Evolutionary conservation across 805 yeast species (phyloP).

Genomic region (Grigorovia transvaalensis): DNA sequence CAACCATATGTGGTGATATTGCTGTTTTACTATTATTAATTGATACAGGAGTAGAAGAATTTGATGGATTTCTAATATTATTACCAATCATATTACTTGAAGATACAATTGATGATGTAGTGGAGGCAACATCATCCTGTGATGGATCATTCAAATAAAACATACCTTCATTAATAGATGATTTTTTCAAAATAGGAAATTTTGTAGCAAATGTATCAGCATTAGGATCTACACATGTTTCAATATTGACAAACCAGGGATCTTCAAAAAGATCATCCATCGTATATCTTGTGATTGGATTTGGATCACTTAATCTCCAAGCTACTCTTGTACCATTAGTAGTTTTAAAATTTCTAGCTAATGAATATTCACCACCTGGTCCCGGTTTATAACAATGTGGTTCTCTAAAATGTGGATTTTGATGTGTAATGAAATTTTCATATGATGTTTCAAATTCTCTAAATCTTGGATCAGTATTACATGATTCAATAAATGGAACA

Average conservation of each 20-base stretch:
- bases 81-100: not conserved
- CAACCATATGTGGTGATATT: not conserved
- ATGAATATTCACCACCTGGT: constrained; percentile 65
- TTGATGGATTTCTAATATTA: not conserved
- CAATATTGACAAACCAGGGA: constrained; percentile 52
- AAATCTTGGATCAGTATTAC: constrained; percentile 37
- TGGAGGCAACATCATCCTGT: constrained; percentile 7
- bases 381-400: constrained; percentile 37
- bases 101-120: not conserved
- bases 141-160: constrained; percentile 7
- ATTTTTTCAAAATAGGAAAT: constrained; percentile 19
- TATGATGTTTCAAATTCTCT: constrained; percentile 48
- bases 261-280: constrained; percentile 47
- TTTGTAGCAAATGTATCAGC: constrained; percentile 11
- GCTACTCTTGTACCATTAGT: constrained; percentile 58
- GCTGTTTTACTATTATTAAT: not conserved
- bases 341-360: constrained; percentile 52
- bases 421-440: constrained; percentile 27
- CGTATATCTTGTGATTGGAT: constrained; percentile 42
- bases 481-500: constrained; percentile 51
- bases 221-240: constrained; percentile 38
- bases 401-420: constrained; percentile 42
- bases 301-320: constrained; percentile 67
- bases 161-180: constrained; percentile 9
- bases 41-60: not conserved